A percentile compares a stretch with the other conserved stretches of the same genome.
Evolutionary conservation across 108 stramenopile genomes (phyloP).

Genomic region (Pseudonitzschia pungens): DNA sequence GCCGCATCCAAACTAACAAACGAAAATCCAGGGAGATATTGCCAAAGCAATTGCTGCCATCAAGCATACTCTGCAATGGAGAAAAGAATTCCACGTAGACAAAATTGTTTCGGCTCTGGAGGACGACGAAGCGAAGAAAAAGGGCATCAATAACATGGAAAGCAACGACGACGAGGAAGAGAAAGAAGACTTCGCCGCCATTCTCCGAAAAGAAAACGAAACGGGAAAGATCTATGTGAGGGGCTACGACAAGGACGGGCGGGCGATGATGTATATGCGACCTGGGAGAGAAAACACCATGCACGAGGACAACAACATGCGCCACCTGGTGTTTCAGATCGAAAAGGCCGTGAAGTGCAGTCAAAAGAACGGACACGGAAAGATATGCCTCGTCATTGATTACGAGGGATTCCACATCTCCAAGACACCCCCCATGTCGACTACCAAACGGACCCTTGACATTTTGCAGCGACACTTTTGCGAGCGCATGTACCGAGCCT

Average conservation of each 20-base stretch:
- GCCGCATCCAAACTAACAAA: not conserved
- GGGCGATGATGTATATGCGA: conserved; percentile 56
- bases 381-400: conserved; percentile 87
- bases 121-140: conserved; percentile 1
- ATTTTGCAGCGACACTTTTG: conserved; percentile 92
- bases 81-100: conserved; percentile 76
- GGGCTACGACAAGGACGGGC: conserved; percentile 78
- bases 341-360: conserved; percentile 87
- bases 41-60: conserved; percentile 66
- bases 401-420: conserved; percentile 73
- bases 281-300: conserved; percentile 84
- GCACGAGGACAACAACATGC: conserved; percentile 75
- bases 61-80: conserved; percentile 71
- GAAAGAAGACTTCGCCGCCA: conserved; percentile 33
- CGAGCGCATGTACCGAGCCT: conserved; percentile 80
- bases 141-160: not conserved
- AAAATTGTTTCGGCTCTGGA: conserved; percentile 25
- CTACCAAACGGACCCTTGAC: conserved; percentile 67
- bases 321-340: conserved; percentile 87
- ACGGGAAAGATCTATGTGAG: conserved; percentile 88
- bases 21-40: conserved; percentile 41
- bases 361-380: conserved; percentile 33
- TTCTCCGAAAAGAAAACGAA: conserved; percentile 62
- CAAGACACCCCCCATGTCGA: conserved; percentile 78
- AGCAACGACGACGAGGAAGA: conserved; percentile 19